Conservation (phyloP, 2,329 filamentous ascomycete species). For the Cladosporium sp. region DNA sequence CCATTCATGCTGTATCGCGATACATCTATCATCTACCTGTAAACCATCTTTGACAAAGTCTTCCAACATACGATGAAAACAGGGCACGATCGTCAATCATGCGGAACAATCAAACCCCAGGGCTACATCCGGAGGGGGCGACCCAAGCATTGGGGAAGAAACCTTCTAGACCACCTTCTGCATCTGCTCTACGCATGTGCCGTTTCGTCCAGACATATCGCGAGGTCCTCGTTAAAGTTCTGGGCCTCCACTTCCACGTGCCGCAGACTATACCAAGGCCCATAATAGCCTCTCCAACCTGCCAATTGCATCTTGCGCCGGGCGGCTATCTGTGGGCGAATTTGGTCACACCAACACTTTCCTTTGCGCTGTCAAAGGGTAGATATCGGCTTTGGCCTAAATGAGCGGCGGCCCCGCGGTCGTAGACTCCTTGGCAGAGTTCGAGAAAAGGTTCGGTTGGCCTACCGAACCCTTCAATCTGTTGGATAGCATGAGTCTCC, state of each 20-base stretch:
- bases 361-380: not conserved
- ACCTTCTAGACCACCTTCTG: conserved; percentile 1
- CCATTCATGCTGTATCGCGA: not conserved
- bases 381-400: conserved; percentile 16
- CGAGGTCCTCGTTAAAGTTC: conserved; percentile 1
- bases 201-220: not conserved
- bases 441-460: conserved; percentile 9
- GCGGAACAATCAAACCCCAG: not conserved
- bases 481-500: not conserved
- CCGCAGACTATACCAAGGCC: not conserved
- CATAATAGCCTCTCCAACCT: not conserved
- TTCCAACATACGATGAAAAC: not conserved
- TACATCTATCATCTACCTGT: not conserved
- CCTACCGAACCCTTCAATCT: conserved; percentile 5
- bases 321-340: conserved; percentile 17
- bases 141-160: not conserved
- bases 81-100: not conserved
- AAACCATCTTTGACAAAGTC: not conserved
- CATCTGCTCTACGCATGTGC: not conserved
- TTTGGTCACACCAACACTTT: conserved; percentile 8
- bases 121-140: not conserved
- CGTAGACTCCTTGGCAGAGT: conserved; percentile 1
- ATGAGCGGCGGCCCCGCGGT: conserved; percentile 11
- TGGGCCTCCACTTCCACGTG: conserved; percentile 17
- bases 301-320: conserved; percentile 17